Percentiles rank a stretch among this genome's conserved stretches.
phyloP scores from a whole-genome alignment of 2,329 filamentous ascomycete genomes.

The Alternaria rosae region DNA sequence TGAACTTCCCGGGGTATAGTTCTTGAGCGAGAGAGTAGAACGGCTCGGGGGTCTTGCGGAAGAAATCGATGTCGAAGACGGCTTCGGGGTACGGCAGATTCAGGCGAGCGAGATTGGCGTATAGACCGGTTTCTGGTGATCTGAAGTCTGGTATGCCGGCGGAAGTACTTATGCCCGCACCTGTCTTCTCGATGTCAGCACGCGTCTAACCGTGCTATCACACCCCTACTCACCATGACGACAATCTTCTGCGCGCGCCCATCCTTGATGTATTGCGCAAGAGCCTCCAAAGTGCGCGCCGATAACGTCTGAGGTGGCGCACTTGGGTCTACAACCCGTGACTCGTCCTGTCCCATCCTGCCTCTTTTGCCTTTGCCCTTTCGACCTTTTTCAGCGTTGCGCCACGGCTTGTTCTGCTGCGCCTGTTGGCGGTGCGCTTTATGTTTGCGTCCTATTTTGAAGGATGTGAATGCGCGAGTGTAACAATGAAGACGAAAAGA shows the following conservation, averaged over 20 bases:
- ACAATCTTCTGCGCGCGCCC: conserved; percentile 75
- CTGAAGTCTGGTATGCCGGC: conserved; percentile 87
- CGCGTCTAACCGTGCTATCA: not conserved
- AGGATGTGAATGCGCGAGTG: not conserved
- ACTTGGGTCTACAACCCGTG: conserved; percentile 71
- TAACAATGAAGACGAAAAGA: not conserved
- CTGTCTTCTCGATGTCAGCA: conserved; percentile 61
- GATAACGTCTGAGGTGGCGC: conserved; percentile 70
- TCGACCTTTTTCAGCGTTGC: conserved; percentile 37
- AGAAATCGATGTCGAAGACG: conserved; percentile 93
- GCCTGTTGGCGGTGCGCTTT: conserved; percentile 53
- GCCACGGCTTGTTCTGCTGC: conserved; percentile 43
- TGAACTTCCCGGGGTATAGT: conserved; percentile 87
- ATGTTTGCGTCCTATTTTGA: conserved; percentile 61
- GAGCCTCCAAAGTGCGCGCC: conserved; percentile 72
- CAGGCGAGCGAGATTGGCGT: conserved; percentile 86
- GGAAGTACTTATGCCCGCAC: conserved; percentile 85
- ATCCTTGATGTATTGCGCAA: conserved; percentile 82
- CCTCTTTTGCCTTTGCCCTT: conserved; percentile 33
- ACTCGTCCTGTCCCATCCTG: conserved; percentile 89
- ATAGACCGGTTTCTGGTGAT: conserved; percentile 90
- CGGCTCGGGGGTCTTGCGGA: conserved; percentile 80
- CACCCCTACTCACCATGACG: conserved; percentile 68
- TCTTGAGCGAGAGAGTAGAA: conserved; percentile 94
- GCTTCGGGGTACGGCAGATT: conserved; percentile 89